A percentile compares a stretch with the other conserved stretches of the same genome.
Conservation (phyloP, 176 grass and related monocot genomes). For the Musa beccarii region DNA sequence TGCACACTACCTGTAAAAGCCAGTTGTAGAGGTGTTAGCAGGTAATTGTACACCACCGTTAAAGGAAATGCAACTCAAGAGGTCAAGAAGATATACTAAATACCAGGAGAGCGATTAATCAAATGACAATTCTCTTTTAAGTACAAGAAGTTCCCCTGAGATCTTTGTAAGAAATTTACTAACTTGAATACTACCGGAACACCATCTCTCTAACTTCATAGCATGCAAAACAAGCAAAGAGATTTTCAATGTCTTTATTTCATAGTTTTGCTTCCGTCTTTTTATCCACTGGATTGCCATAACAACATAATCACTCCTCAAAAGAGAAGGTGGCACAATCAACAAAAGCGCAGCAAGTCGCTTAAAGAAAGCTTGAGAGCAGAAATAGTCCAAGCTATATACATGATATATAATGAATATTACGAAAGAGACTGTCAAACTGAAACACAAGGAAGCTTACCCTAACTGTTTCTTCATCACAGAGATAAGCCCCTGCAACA, state of each 20-base stretch:
- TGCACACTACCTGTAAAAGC: slow-evolving; percentile 68
- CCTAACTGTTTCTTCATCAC: slow-evolving; percentile 86
- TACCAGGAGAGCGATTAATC: too few species aligned
- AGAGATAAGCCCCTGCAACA: slow-evolving; percentile 88
- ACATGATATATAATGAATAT: neutral
- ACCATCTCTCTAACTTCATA: too few species aligned
- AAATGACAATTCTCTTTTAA: too few species aligned
- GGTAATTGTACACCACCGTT: neutral
- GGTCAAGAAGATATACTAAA: too few species aligned
- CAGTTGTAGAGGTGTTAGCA: slow-evolving; percentile 4
- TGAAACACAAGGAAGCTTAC: slow-evolving; percentile 34
- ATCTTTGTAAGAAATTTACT: neutral
- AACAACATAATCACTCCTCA: too few species aligned
- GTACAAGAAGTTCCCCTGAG: neutral
- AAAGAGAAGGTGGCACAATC: too few species aligned
- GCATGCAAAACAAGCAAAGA: too few species aligned
- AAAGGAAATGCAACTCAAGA: too few species aligned
- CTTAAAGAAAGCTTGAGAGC: neutral
- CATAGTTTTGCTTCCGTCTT: too few species aligned
- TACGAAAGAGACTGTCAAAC: neutral
- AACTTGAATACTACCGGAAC: neutral
- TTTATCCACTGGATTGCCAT: too few species aligned
- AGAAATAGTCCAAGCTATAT: neutral
- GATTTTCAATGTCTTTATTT: too few species aligned
- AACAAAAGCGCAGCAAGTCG: too few species aligned